These are phyloP conservation scores for Akanthomyces muscarius DNA, from an alignment of 2,329 filamentous ascomycete species.

Conservation along the genomic window DNA sequence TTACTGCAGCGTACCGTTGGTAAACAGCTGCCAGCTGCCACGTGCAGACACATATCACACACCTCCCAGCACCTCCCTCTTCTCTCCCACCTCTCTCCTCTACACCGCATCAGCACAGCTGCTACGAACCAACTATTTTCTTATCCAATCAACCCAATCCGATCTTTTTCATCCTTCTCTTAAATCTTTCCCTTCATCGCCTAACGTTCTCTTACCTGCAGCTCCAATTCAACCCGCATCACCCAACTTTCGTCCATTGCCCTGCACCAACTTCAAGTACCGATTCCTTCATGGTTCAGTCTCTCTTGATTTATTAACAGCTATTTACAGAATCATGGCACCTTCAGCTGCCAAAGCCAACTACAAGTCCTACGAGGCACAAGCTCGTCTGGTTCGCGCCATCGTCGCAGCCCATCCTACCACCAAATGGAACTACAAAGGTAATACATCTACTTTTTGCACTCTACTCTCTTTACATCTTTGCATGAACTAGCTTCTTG, in stretches of 20 bases:
- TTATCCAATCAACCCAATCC: neutral
- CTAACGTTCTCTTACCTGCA: neutral
- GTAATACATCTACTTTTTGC: constrained; percentile 39
- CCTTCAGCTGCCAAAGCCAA: constrained; percentile 42
- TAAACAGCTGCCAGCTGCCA: constrained; percentile 9
- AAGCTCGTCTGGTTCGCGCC: constrained; percentile 57
- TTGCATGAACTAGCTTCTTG: neutral
- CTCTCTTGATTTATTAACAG: neutral
- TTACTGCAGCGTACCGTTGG: neutral
- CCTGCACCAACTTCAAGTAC: neutral
- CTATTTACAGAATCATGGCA: constrained; percentile 36
- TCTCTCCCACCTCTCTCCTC: neutral
- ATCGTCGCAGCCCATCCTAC: constrained; percentile 54
- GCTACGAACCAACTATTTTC: neutral
- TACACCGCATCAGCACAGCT: neutral
- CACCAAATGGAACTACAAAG: constrained; percentile 56
- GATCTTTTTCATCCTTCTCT: neutral
- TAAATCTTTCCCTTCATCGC: neutral
- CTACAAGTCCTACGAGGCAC: constrained; percentile 57
- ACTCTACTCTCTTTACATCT: constrained; percentile 1
- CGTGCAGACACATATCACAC: neutral
- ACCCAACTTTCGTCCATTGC: neutral
- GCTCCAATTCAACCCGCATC: neutral
- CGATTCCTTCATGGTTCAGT: neutral
- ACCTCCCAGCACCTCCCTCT: neutral